Evolutionary conservation across 352 stramenopile species (phyloP).

Genomic region (Globisporangium abappressorium): DNA sequence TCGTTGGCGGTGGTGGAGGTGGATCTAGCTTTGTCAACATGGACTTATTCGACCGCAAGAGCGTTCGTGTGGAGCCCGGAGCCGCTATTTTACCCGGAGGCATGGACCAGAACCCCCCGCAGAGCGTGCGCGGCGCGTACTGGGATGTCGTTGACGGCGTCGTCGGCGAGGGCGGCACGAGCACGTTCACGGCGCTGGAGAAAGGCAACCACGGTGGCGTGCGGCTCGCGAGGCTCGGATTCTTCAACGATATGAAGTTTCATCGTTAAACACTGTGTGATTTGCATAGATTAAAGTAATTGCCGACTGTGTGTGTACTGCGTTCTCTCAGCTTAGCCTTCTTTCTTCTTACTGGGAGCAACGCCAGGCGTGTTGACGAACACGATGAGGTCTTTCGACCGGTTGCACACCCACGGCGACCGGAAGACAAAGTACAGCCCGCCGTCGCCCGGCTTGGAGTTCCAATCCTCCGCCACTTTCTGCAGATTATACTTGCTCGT

Average conservation of each 20-base stretch:
- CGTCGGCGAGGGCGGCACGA: constrained; percentile 54
- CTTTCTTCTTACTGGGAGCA: constrained; percentile 1
- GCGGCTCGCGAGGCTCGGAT: constrained; percentile 52
- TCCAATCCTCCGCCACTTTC: constrained; percentile 83
- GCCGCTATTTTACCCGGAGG: constrained; percentile 39
- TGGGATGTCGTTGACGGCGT: constrained; percentile 60
- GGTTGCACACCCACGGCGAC: constrained; percentile 58
- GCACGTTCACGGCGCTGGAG: constrained; percentile 21
- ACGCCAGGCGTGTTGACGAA: constrained; percentile 21
- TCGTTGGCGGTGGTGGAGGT: constrained; percentile 61
- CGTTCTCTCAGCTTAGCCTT: background rate
- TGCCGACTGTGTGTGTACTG: background rate
- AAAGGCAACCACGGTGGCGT: constrained; percentile 64
- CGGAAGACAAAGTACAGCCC: constrained; percentile 61
- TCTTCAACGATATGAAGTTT: constrained; percentile 80
- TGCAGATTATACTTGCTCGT: constrained; percentile 71
- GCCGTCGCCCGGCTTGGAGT: constrained; percentile 53
- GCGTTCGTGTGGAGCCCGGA: constrained; percentile 39
- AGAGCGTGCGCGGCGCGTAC: constrained; percentile 41
- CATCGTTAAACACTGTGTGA: constrained; percentile 22
- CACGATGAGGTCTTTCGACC: constrained; percentile 54
- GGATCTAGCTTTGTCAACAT: constrained; percentile 64
- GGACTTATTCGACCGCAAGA: constrained; percentile 37
- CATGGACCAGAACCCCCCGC: constrained; percentile 49
- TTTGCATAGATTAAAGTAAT: background rate